Percentiles rank a stretch among this genome's conserved stretches.
Conservation (phyloP, 257 asterid species). For the Nicotiana tomentosiformis region DNA sequence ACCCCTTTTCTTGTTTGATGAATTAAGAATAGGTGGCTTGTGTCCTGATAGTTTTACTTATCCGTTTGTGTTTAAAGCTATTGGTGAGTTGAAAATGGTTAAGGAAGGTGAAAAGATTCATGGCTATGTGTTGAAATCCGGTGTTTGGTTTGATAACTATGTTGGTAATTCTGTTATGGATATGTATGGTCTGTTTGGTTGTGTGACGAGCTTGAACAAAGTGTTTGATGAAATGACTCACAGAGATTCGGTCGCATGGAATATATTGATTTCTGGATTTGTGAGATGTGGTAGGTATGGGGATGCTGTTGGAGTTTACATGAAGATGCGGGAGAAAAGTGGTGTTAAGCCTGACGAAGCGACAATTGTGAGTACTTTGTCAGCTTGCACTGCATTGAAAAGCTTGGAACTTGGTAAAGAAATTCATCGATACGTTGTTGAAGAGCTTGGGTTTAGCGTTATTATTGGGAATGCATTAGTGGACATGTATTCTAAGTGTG, state of each 20-base stretch:
- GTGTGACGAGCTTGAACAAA: constrained; percentile 32
- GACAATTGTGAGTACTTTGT: constrained; percentile 70
- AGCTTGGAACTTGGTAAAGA: constrained; percentile 61
- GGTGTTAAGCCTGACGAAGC: constrained; percentile 59
- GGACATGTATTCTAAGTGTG: constrained; percentile 90
- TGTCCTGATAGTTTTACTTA: constrained; percentile 75
- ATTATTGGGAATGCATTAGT: constrained; percentile 63
- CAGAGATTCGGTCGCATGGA: constrained; percentile 72
- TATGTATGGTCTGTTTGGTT: constrained; percentile 56
- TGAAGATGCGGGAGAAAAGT: constrained; percentile 40
- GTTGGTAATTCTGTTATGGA: constrained; percentile 66
- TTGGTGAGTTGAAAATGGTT: constrained; percentile 44
- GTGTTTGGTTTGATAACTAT: constrained; percentile 51
- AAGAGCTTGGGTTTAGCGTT: constrained; percentile 41
- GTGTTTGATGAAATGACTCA: constrained; percentile 68
- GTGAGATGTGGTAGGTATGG: constrained; percentile 47
- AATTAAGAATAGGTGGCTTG: constrained; percentile 48
- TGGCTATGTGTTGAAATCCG: constrained; percentile 66
- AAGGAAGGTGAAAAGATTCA: constrained; percentile 66
- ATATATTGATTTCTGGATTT: constrained; percentile 54
- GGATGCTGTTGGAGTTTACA: constrained; percentile 55
- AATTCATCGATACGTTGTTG: constrained; percentile 51
- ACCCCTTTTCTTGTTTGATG: constrained; percentile 61
- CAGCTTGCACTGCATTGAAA: constrained; percentile 67
- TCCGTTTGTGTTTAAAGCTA: constrained; percentile 75